Base-by-base conservation (phyloP, 164 flowering plant species). In the Houttuynia cordata region DNA sequence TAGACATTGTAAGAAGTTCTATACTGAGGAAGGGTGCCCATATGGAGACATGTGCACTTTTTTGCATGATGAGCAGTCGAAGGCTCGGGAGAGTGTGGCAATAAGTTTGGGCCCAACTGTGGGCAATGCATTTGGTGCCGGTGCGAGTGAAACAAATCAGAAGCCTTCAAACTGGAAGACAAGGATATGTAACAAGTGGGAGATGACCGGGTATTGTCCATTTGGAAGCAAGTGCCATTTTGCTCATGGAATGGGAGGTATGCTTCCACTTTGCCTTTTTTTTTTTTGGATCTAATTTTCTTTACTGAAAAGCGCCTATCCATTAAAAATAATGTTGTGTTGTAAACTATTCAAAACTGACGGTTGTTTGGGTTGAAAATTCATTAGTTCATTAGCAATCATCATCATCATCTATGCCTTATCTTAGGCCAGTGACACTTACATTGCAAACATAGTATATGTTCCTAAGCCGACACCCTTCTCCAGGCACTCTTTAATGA, bases 131-230 rank as follows among this genome's bases (percentile, higher is more conserved):
- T 76, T 76, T 72, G 83, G 90, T 49, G 69, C 62, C 24, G 75
- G 62, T 54, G 78, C 64, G 24, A 72, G 57, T 72, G 89, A 77
- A 30, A 9, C 69, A 6, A 83, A 50, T 59, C 68, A 68, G 64
- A 93, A 93, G 80, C 99, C 99, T 49, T 87, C 99, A 0, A 93
- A 91, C 67, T 93, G 99, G 99, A 93, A 93, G 65, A 93, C 99
- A 6, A 83, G 97, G 80, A 88, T 93, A 60, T 93, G 99, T 67
- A 93, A 93, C 67, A 93, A 93, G 78, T 93, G 99, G 99, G 99
- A 93, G 76, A 73, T 75, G 60, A 93, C 99, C 13, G 99, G 99
- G 58, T 85, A 84, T 67, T 93, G 99, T 66, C 99, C 99, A 2
- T 93, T 93, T 62, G 99, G 99, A 50, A 83, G 66, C 82, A 93